phyloP scores from a whole-genome alignment of 2,329 filamentous ascomycete species.

The Fusarium marasasianum region DNA sequence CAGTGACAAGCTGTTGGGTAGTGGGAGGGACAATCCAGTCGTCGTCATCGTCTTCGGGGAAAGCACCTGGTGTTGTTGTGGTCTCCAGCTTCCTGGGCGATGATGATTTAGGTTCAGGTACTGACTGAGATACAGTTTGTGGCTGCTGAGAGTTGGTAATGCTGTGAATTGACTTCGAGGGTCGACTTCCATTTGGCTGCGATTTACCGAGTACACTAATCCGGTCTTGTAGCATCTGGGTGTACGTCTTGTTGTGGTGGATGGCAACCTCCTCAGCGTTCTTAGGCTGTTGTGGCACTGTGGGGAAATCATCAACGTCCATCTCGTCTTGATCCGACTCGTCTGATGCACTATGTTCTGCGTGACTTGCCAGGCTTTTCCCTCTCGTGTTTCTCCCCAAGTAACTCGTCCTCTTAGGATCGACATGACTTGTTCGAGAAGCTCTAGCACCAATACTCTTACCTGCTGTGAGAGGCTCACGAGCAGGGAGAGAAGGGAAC shows the following conservation, averaged over 20 bases:
- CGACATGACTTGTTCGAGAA: constrained; percentile 82
- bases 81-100: constrained; percentile 44
- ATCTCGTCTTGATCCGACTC: constrained; percentile 62
- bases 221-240: constrained; percentile 89
- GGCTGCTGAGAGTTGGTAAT: constrained; percentile 46
- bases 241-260: constrained; percentile 86
- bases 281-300: constrained; percentile 45
- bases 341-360: constrained; percentile 55
- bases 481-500: constrained; percentile 90
- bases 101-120: constrained; percentile 42
- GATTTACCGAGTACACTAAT: constrained; percentile 78
- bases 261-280: constrained; percentile 56
- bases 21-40: constrained; percentile 70
- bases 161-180: constrained; percentile 59
- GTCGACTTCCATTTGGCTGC: constrained; percentile 58
- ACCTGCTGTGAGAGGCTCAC: constrained; percentile 85
- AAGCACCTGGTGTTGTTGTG: constrained; percentile 66
- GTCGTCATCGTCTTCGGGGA: constrained; percentile 64
- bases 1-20: constrained; percentile 42
- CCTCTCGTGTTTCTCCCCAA: constrained; percentile 78
- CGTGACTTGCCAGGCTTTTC: constrained; percentile 70
- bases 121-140: constrained; percentile 41
- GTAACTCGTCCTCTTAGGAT: constrained; percentile 77
- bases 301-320: constrained; percentile 59
- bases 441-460: constrained; percentile 80